Evolutionary conservation across 169 alveolate species (phyloP), one percentile per base, ranked within the genome.

Genomic region (Blepharisma undulans): DNA sequence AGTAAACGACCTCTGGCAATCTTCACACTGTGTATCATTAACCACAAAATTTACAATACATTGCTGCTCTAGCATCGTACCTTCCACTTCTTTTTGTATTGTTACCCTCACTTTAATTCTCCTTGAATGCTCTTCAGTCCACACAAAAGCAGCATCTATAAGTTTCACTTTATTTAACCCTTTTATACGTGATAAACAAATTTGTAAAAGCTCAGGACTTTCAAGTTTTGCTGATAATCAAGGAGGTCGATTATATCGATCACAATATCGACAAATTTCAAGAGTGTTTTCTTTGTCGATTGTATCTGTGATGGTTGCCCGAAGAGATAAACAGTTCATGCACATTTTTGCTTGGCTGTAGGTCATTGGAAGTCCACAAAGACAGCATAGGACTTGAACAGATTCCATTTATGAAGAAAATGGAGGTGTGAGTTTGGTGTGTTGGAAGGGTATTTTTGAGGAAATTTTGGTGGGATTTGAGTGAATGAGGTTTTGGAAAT

Each of bases 61-160:
- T 29, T 94, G 85, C 88, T 99, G 97, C 95, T 98, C 98, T 88
- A 99, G 95, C 27, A 96, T 94, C 18, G 99, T 97, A 84, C 98
- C 96, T 22, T 97, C 92, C 10, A 98, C 97, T 89, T 99, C 99
- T 95, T 98, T 98, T 91, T 98, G 98, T 2, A 99, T 98, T 33
- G 98, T 97, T 61, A 98, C 88, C 93, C 98, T 98, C 21, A 99
- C 97, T 95, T 98, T 98, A 30, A 99, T 91, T 92, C 99, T 97
- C 90, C 98, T 96, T 25, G 98, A 97, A 89, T 98, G 99, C n/a
- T 99, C 99, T 91, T 99, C 99, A 16, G 99, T 98, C 97, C 98
- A 99, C 30, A 98, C 92, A 96, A 99, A 99, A 76, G 96, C 93
- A 71, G 99, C 99, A 95, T 99, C 99, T 7, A 98, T 94, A 19